phyloP scores from a whole-genome alignment of 2,329 filamentous ascomycete genomes.

The Fusarium nelsonii region DNA sequence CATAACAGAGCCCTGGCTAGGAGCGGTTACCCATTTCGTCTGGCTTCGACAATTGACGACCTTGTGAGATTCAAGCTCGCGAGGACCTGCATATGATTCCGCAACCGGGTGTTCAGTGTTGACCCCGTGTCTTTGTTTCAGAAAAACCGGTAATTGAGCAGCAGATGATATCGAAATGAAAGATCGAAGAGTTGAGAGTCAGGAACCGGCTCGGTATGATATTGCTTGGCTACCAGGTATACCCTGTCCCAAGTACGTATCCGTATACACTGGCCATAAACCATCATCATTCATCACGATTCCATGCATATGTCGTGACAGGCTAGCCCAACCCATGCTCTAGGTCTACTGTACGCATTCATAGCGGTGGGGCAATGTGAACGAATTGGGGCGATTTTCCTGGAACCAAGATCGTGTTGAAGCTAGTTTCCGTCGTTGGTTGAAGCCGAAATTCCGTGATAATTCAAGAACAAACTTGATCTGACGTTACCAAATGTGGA shows the following conservation, averaged over 20 bases:
- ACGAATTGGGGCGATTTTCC: conserved; percentile 8
- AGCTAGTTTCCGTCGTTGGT: conserved; percentile 2
- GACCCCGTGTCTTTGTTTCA: conserved; percentile 1
- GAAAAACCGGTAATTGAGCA: conserved; percentile 25
- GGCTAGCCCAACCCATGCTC: background rate
- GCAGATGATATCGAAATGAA: background rate
- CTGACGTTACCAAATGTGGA: conserved; percentile 22
- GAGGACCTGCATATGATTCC: conserved; percentile 36
- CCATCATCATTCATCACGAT: conserved; percentile 40
- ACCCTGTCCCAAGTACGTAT: background rate
- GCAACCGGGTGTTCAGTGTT: conserved; percentile 22
- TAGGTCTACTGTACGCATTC: background rate
- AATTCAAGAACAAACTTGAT: conserved; percentile 21
- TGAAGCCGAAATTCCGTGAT: conserved; percentile 23
- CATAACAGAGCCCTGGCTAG: background rate
- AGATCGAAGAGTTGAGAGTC: conserved; percentile 11
- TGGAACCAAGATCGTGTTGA: conserved; percentile 3
- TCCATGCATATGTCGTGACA: conserved; percentile 20
- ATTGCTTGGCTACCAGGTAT: conserved; percentile 16
- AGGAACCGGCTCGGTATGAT: conserved; percentile 5
- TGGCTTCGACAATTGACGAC: background rate
- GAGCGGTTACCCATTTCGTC: background rate
- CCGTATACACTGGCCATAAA: background rate
- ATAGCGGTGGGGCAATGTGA: background rate
- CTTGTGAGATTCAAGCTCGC: conserved; percentile 1